phyloP scores from a whole-genome alignment of 1,284 basidiomycete genomes.

The Ceratobasidium sp. region DNA sequence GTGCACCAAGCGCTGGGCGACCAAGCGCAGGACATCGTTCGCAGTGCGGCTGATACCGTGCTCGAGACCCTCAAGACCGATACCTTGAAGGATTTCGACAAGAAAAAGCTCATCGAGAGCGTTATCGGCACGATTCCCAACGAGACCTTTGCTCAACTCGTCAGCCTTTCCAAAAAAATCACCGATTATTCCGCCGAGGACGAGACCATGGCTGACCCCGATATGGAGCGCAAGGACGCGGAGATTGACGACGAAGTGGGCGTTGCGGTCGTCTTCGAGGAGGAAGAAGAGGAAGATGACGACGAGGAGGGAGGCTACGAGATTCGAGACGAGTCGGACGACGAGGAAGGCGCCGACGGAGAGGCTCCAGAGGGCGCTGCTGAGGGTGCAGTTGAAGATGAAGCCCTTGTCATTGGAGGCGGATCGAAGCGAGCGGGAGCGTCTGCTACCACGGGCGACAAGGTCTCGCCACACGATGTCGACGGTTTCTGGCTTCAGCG shows the following conservation, averaged over 20 bases:
- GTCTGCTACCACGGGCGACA: slow-evolving; percentile 67
- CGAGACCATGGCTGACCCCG: slow-evolving; percentile 74
- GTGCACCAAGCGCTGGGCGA: slow-evolving; percentile 89
- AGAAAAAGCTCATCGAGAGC: slow-evolving; percentile 92
- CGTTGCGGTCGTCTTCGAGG: slow-evolving; percentile 95
- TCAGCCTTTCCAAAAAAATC: slow-evolving; percentile 92
- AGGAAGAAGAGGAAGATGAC: slow-evolving; percentile 90
- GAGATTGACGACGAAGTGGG: slow-evolving; percentile 93
- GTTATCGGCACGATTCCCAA: slow-evolving; percentile 73
- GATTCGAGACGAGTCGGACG: slow-evolving; percentile 77
- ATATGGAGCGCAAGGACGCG: slow-evolving; percentile 76
- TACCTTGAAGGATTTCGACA: slow-evolving; percentile 93
- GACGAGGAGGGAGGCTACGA: slow-evolving; percentile 83
- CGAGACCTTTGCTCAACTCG: slow-evolving; percentile 85
- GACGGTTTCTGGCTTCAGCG: slow-evolving; percentile 99
- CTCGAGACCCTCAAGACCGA: slow-evolving; percentile 93
- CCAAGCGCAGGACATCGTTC: slow-evolving; percentile 93
- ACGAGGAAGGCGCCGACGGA: slow-evolving; percentile 61
- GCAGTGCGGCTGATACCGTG: slow-evolving; percentile 91
- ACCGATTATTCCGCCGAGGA: slow-evolving; percentile 95
- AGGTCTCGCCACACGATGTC: slow-evolving; percentile 87
- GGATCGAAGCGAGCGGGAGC: slow-evolving; percentile 55
- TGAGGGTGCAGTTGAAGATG: slow-evolving; percentile 62
- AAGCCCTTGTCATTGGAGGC: slow-evolving; percentile 72
- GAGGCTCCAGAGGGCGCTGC: slow-evolving; percentile 52